phyloP scores from a whole-genome alignment of 2,329 filamentous ascomycete species.

The Neonectria magnoliae region DNA sequence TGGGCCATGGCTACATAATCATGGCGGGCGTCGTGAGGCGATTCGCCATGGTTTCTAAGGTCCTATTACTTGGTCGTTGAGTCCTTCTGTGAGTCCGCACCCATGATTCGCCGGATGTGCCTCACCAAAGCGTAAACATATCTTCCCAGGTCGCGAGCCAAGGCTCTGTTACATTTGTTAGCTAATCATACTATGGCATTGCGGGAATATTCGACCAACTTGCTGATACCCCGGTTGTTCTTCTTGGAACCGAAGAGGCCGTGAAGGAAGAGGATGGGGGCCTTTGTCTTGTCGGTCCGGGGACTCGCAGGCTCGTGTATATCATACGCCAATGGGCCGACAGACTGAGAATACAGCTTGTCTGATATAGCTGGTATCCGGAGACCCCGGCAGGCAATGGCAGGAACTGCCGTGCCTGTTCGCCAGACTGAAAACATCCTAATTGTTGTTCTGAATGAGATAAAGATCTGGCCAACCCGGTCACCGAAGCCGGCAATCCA shows the following conservation, averaged over 20 bases:
- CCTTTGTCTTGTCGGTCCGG: constrained; percentile 50
- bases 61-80: constrained; percentile 64
- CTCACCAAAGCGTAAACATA: constrained; percentile 84
- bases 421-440: constrained; percentile 34
- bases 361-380: background rate
- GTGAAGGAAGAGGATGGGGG: constrained; percentile 87
- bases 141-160: constrained; percentile 83
- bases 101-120: constrained; percentile 24
- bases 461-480: constrained; percentile 21
- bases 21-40: constrained; percentile 79
- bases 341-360: constrained; percentile 36
- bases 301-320: constrained; percentile 67
- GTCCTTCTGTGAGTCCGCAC: constrained; percentile 18
- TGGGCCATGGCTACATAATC: constrained; percentile 85
- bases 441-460: constrained; percentile 13
- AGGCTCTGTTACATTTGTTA: constrained; percentile 62
- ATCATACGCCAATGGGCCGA: constrained; percentile 67
- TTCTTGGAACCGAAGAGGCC: constrained; percentile 95
- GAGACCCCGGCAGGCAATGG: constrained; percentile 3
- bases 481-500: constrained; percentile 17
- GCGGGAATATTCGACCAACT: constrained; percentile 65
- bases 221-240: constrained; percentile 94
- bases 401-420: constrained; percentile 18
- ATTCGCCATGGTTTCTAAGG: constrained; percentile 92
- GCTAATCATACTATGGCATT: background rate